Base-by-base conservation (phyloP, 805 yeast genomes). In the Wickerhamomyces pijperi region DNA sequence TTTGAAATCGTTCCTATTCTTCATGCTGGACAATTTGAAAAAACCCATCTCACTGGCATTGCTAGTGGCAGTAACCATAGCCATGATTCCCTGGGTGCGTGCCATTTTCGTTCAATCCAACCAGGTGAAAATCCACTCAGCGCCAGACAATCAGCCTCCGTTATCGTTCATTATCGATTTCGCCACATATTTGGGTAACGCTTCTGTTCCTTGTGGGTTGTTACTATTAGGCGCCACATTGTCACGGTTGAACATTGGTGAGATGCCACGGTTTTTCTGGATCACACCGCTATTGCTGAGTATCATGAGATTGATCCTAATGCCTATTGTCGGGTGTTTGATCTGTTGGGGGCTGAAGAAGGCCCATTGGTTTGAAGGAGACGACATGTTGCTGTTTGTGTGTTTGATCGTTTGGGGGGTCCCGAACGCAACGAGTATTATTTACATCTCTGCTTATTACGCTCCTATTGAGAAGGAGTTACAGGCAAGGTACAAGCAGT, bases 171-270 rank as follows among this genome's bases (percentile, higher is more conserved):
- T 90, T 4, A 82, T 90, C 74, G 96, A 90, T 54, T 76, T 77
- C 43, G 65, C 88, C 2, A 55, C 72, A 9, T 92, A 88, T 54
- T 63, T 92, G 4, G 95, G 95, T 0, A 76, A 78, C 3, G 95
- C 97, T 0, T 78, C 85, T 34, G 97, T 90, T 28, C 97, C 97
- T 2, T 63, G 86, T 40, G 98, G 97, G 5, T 65, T 90, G 42
- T 57, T 86, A 37, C 56, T 92, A 36, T 59, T 92, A 19, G 98
- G 98, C 1, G 95, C 90, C 3, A 87, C 96, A 6, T 75, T 90
- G 35, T 82, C 96, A 2, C 64, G 96, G 38, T 67, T 90, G 35
- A 63, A 73, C 42, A 62, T 86, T 29, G 71, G 69, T 13, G 56
- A 66, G 17, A 63, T 88, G 55, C 38, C 42, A 5, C 28, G 36